These are phyloP conservation scores for Claviceps humidiphila DNA, from an alignment of 2,329 filamentous ascomycete species.

Conservation along the genomic window DNA sequence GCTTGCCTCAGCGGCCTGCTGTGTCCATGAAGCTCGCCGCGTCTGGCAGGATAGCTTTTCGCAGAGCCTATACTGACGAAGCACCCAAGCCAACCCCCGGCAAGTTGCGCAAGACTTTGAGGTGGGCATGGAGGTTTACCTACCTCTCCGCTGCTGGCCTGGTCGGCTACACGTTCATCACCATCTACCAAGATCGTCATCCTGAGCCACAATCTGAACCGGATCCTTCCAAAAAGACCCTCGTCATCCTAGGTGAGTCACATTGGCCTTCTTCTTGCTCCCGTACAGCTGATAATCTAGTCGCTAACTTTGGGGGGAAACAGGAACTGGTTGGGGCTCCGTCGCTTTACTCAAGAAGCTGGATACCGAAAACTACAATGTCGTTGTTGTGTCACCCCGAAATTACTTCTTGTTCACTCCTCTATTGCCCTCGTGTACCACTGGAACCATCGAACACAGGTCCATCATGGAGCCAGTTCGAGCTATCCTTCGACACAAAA, in stretches of 20 bases:
- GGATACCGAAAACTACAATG: slow-evolving; percentile 98
- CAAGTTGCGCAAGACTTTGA: slow-evolving; percentile 55
- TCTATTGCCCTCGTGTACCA: slow-evolving; percentile 91
- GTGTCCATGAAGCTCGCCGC: slow-evolving; percentile 21
- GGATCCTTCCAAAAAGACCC: slow-evolving; percentile 87
- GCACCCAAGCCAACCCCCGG: slow-evolving; percentile 35
- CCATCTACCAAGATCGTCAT: slow-evolving; percentile 70
- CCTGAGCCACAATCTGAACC: slow-evolving; percentile 66
- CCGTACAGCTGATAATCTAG: background rate
- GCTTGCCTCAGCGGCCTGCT: slow-evolving; percentile 15
- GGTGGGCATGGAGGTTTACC: slow-evolving; percentile 72
- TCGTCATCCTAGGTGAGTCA: slow-evolving; percentile 76
- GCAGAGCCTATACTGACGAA: slow-evolving; percentile 37
- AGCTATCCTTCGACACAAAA: slow-evolving; percentile 91
- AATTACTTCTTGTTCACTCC: slow-evolving; percentile 99
- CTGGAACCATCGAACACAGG: slow-evolving; percentile 93
- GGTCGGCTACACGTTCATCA: slow-evolving; percentile 61
- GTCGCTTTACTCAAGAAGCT: slow-evolving; percentile 97
- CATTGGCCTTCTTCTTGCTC: background rate
- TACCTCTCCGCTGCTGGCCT: slow-evolving; percentile 62
- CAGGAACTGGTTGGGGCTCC: slow-evolving; percentile 93
- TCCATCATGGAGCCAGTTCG: slow-evolving; percentile 99
- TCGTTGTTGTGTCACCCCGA: slow-evolving; percentile 90
- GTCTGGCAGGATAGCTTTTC: slow-evolving; percentile 27
- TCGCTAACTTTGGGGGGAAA: background rate